Evolutionary conservation across 2,329 filamentous ascomycete species (phyloP), one percentile per base, ranked within the genome.

Genomic region (Nemania diffusa): DNA sequence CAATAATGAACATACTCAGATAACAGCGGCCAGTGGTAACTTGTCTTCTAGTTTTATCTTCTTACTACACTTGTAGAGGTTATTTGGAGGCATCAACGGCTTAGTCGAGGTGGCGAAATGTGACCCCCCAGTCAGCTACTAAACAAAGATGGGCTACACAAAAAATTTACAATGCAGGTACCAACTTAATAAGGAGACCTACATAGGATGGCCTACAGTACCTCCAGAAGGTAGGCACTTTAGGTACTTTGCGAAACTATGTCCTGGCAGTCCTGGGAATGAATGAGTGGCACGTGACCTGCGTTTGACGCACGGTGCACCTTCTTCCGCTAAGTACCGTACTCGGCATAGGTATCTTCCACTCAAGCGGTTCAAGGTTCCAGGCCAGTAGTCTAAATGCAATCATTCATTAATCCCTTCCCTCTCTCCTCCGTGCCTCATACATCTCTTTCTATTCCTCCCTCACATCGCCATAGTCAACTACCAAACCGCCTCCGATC

Each of bases 281-380:
- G 22, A 50, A 34, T 20, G 15, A 29, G 13, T 8, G 46, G 24
- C 66, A 68, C 62, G 66, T 68, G 66, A 68, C 57, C 27, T 11
- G 22, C 7, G 3, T 32, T 17, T 22, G 53, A 62, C 57, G 66
- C 66, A 68, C 66, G 66, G 66, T 68, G 65, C 65, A 68, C 62
- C 56, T 62, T 50, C 62, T 65, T 57, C 65, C 50, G 62, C 27
- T 64, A 48, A 44, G 50, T 48, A 11, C 58, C 34, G 40, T 44
- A 44, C 44, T 48, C 57, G 64, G 59, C 58, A 44, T 56, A 44
- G 40, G 40, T 44, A 44, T 60, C 52, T 56, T 64, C 51, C 60
- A 24, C 44, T 64, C 58, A 52, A 56, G 34, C 29, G 13, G 20
- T 40, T 42, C 29, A 5, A 32, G 6, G 46, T 26, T 37, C 40